Base-by-base conservation (phyloP, 2,329 filamentous ascomycete genomes). In the Aspergillus sergii region DNA sequence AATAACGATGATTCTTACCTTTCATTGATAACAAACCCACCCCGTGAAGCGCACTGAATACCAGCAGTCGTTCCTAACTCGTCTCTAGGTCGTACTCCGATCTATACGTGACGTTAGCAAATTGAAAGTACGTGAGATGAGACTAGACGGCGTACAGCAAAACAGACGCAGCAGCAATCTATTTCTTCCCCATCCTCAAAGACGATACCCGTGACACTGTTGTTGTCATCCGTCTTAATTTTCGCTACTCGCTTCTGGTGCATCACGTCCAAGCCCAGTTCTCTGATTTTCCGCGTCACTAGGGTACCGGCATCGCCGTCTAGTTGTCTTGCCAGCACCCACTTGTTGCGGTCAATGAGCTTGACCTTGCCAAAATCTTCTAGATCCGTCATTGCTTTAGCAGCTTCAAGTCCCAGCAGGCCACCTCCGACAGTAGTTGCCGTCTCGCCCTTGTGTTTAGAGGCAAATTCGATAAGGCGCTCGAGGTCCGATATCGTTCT, bases 351-450 rank as follows among this genome's bases (percentile, higher is more conserved):
- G 77, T 97, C 94, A 58, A 97, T 88, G 10, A 97, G 81, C 68
- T 89, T 91, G 58, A 97, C 90, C 62, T 88, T 86, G 14, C 85
- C 82, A 72, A 91, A 96, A 58, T 88, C 86, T 69, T 91, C 85
- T 10, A 97, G 81, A 73, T 96, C 93, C 81, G 94, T 89, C 91
- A 97, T 93, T 2, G 93, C 93, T 72, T 96, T 95, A 39, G 92
- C 93, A 2, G 93, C 93, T 79, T 97, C 93, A 0, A 97, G 85
- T 0, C 93, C 93, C 0, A 97, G 83, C 28, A 97, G 78, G 0
- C 93, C 93, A 58, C 93, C 93, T 28, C 93, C 93, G 4, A 97
- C 91, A 0, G 95, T 92, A 5, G 88, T 86, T 0, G 91, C 93
- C 2, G 86, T 85, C 2, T 88, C 87, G 5, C 88, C 91, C 69